Evolutionary conservation across 352 stramenopile species (phyloP).

Genomic region (Pythium graminicola): DNA sequence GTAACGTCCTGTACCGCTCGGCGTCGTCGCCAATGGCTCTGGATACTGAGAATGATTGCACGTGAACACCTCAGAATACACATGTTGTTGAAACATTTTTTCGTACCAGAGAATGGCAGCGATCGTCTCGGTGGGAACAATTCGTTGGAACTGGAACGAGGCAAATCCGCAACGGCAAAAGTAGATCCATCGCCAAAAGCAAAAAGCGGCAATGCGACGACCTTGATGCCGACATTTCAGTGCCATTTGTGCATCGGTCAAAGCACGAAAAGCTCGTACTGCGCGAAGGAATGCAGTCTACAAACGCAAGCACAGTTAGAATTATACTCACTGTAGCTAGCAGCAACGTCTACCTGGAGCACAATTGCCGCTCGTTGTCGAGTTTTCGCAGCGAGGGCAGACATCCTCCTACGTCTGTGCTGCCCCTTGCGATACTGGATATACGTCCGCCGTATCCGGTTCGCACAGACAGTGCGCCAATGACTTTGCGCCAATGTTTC

Average conservation of each 20-base stretch:
- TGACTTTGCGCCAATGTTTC: constrained; percentile 7
- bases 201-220: constrained; percentile 24
- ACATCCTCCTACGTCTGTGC: not conserved
- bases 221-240: constrained; percentile 23
- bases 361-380: constrained; percentile 8
- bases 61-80: not conserved
- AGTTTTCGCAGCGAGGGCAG: not conserved
- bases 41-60: constrained; percentile 14
- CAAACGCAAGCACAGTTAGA: not conserved
- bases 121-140: not conserved
- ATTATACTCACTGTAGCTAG: not conserved
- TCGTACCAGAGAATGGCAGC: not conserved
- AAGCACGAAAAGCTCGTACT: not conserved
- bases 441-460: constrained; percentile 7
- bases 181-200: constrained; percentile 39
- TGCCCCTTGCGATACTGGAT: not conserved
- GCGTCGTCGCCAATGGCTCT: constrained; percentile 18
- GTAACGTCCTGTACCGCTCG: not conserved
- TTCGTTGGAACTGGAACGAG: constrained; percentile 13
- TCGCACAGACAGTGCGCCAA: constrained; percentile 10
- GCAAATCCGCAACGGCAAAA: constrained; percentile 23
- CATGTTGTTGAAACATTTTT: not conserved
- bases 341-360: constrained; percentile 7
- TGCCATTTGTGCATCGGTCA: not conserved
- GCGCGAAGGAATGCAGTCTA: constrained; percentile 11